Evolutionary conservation across 2,329 filamentous ascomycete genomes (phyloP).

Genomic region (Xylariaceae sp.): DNA sequence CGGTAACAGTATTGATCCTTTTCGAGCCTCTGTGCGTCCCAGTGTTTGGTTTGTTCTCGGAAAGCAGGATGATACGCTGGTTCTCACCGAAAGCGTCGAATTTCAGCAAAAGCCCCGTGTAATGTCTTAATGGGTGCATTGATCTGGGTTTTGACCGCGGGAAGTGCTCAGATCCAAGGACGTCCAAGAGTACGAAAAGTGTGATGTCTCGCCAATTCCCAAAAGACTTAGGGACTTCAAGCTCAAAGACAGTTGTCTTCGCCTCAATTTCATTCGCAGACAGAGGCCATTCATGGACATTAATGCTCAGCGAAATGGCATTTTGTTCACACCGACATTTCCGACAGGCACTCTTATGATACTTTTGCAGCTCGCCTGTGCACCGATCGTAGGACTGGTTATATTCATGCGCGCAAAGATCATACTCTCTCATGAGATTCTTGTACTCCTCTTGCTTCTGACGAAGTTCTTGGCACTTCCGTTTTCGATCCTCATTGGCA

Average conservation of each 20-base stretch:
- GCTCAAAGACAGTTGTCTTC: conserved; percentile 49
- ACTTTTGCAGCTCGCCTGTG: too few relatives aligned
- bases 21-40: conserved; percentile 9
- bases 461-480: conserved; percentile 31
- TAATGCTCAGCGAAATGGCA: conserved; percentile 40
- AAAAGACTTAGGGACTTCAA: conserved; percentile 37
- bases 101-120: neutral
- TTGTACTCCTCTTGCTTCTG: conserved; percentile 24
- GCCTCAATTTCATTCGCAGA: conserved; percentile 27
- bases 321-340: conserved; percentile 29
- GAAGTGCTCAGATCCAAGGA: conserved; percentile 28
- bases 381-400: neutral
- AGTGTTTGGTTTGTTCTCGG: conserved; percentile 10
- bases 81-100: neutral
- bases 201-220: conserved; percentile 46
- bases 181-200: conserved; percentile 33
- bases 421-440: conserved; percentile 17
- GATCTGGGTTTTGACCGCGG: conserved; percentile 27
- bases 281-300: conserved; percentile 54
- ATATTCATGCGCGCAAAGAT: conserved; percentile 5
- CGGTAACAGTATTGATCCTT: conserved; percentile 3
- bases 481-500: conserved; percentile 25
- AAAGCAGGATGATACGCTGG: conserved; percentile 6
- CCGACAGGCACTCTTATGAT: conserved; percentile 21
- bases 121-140: neutral